Conservation (phyloP, 75 land plant genomes). For the Larix kaempferi region DNA sequence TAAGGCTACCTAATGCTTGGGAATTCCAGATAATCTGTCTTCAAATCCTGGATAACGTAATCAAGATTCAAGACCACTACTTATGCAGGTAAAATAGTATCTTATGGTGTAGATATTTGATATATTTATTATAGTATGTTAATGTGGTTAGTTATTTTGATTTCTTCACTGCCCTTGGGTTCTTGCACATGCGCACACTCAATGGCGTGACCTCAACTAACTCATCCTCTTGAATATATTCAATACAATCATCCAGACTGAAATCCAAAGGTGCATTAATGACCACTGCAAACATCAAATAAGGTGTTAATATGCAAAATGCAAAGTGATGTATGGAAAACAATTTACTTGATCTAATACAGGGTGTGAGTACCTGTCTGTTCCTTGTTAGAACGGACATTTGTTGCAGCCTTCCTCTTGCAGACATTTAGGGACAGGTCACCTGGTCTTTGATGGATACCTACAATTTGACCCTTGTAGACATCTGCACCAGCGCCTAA, state of each 20-base stretch:
- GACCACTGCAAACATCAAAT: slow-evolving; percentile 57
- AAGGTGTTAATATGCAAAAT: not conserved
- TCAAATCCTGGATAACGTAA: too few relatives aligned
- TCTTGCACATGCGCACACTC: slow-evolving; percentile 96
- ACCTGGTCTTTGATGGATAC: slow-evolving; percentile 96
- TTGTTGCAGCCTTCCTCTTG: slow-evolving; percentile 97
- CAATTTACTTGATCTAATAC: not conserved
- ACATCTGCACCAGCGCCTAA: slow-evolving; percentile 79
- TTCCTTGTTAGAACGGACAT: slow-evolving; percentile 97
- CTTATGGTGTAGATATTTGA: too few relatives aligned
- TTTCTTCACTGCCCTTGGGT: slow-evolving; percentile 71
- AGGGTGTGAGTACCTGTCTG: slow-evolving; percentile 56
- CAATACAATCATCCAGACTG: slow-evolving; percentile 97
- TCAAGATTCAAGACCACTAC: too few relatives aligned
- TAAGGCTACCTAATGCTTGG: too few relatives aligned
- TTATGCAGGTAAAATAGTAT: too few relatives aligned
- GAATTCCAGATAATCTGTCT: too few relatives aligned
- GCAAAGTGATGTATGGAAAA: not conserved
- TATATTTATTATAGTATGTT: too few relatives aligned
- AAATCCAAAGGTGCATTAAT: slow-evolving; percentile 79
- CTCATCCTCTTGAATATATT: slow-evolving; percentile 99
- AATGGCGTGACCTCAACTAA: slow-evolving; percentile 91
- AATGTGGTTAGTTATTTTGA: slow-evolving; percentile 11
- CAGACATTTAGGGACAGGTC: slow-evolving; percentile 89
- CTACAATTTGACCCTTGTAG: slow-evolving; percentile 96